Conservation (phyloP, 495 filamentous ascomycete genomes). For the Penicillium nucicola region DNA sequence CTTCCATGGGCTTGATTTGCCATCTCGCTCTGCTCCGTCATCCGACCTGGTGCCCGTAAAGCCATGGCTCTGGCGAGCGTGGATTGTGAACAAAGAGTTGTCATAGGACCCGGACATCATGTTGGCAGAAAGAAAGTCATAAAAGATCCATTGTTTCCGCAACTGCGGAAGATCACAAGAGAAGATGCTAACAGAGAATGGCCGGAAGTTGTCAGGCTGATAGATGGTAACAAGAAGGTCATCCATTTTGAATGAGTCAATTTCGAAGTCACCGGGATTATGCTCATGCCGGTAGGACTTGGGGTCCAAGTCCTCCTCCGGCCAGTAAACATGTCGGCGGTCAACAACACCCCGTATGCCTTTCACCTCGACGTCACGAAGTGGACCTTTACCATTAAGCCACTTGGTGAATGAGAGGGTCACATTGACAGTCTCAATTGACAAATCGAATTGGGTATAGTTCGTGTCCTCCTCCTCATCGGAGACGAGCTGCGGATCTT, state of each 20-base stretch:
- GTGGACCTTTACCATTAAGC: conserved; percentile 93
- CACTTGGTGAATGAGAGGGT: conserved; percentile 96
- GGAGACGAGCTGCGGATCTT: conserved; percentile 10
- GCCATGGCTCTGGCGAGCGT: conserved; percentile 83
- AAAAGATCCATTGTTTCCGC: conserved; percentile 94
- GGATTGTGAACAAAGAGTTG: conserved; percentile 94
- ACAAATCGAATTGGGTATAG: conserved; percentile 95
- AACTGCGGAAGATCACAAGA: conserved; percentile 90
- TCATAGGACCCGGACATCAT: conserved; percentile 96
- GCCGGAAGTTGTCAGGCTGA: conserved; percentile 84
- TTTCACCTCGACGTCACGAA: conserved; percentile 89
- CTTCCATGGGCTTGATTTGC: conserved; percentile 68
- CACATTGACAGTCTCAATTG: conserved; percentile 92
- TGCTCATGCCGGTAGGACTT: conserved; percentile 83
- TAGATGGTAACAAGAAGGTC: conserved; percentile 90
- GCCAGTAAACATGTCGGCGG: conserved; percentile 74
- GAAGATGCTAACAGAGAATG: conserved; percentile 92
- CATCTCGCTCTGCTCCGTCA: conserved; percentile 49
- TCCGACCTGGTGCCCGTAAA: conserved; percentile 56
- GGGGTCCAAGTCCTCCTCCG: conserved; percentile 72
- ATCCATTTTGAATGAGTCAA: conserved; percentile 92
- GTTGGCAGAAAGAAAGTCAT: conserved; percentile 92
- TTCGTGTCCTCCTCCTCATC: conserved; percentile 86
- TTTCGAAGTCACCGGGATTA: conserved; percentile 89
- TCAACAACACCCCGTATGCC: conserved; percentile 97